phyloP scores from a whole-genome alignment of 169 alveolate genomes.

The Neospora caninum region DNA sequence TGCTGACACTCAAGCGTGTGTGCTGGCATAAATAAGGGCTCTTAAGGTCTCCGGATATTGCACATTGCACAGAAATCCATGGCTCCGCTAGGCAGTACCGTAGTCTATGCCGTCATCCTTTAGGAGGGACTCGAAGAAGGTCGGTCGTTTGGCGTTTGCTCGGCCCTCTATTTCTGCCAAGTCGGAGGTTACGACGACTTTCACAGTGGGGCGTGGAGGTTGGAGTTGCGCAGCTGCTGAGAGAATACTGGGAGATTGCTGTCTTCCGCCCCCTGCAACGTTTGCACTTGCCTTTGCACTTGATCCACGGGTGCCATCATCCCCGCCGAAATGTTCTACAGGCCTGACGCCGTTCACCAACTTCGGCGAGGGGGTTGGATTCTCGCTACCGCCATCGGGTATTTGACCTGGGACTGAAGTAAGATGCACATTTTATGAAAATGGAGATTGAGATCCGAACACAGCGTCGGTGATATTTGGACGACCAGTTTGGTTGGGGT shows the following conservation, averaged over 20 bases:
- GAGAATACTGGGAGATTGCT: neutral
- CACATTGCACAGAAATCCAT: neutral
- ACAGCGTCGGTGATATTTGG: too few relatives aligned
- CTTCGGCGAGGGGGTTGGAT: neutral
- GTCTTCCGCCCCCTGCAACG: neutral
- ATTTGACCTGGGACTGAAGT: neutral
- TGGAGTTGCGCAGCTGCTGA: neutral
- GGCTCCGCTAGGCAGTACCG: neutral
- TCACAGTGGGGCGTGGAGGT: slow-evolving; percentile 1
- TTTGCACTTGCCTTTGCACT: too few relatives aligned
- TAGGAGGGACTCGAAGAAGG: slow-evolving; percentile 9
- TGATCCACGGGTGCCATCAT: too few relatives aligned
- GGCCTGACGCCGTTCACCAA: neutral
- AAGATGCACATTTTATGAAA: too few relatives aligned
- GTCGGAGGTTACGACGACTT: slow-evolving; percentile 23
- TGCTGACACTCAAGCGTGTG: too few relatives aligned
- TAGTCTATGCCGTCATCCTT: neutral
- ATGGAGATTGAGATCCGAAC: too few relatives aligned
- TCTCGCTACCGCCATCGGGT: neutral
- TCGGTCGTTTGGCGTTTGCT: neutral
- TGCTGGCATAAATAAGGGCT: too few relatives aligned
- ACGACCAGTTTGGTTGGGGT: too few relatives aligned
- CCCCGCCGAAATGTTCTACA: neutral
- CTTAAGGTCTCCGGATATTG: neutral
- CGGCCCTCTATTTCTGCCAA: neutral